A percentile compares a stretch with the other conserved stretches of the same genome.
phyloP scores from a whole-genome alignment of 2,329 filamentous ascomycete species.

The Xylaria sp. region DNA sequence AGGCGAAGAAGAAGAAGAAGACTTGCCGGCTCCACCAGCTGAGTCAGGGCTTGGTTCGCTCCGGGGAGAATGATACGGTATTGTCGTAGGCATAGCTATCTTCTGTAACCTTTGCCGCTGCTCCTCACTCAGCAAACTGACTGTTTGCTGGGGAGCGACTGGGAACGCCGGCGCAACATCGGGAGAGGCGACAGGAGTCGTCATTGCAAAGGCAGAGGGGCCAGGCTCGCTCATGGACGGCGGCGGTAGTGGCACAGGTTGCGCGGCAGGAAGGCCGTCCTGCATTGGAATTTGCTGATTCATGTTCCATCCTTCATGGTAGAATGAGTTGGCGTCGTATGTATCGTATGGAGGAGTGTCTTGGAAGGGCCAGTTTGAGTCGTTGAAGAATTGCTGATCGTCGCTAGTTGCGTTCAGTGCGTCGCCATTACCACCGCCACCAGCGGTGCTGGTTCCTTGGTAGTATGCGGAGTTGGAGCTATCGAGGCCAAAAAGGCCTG shows the following conservation, averaged over 20 bases:
- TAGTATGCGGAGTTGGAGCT: slow-evolving; percentile 51
- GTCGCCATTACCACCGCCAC: slow-evolving; percentile 27
- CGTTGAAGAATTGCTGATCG: slow-evolving; percentile 50
- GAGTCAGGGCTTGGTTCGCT: slow-evolving; percentile 69
- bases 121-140: slow-evolving; percentile 63
- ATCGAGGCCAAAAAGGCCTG: slow-evolving; percentile 58
- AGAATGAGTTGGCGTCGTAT: slow-evolving; percentile 52
- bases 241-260: slow-evolving; percentile 42
- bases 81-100: slow-evolving; percentile 72
- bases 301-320: slow-evolving; percentile 48
- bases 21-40: slow-evolving; percentile 59
- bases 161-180: slow-evolving; percentile 44
- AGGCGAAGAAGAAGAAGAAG: slow-evolving; percentile 70
- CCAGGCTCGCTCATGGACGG: slow-evolving; percentile 48
- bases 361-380: slow-evolving; percentile 60
- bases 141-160: slow-evolving; percentile 47
- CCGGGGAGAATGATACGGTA: slow-evolving; percentile 68
- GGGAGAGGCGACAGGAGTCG: slow-evolving; percentile 43
- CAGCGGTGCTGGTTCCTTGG: slow-evolving; percentile 42
- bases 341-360: slow-evolving; percentile 60
- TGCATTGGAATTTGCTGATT: slow-evolving; percentile 44
- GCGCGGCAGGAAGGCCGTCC: slow-evolving; percentile 47
- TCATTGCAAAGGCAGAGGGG: slow-evolving; percentile 49
- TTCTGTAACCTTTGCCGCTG: slow-evolving; percentile 69
- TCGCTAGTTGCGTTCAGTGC: slow-evolving; percentile 26